Percentiles rank a stretch among this genome's conserved stretches.
Evolutionary conservation across 164 flowering plant species (phyloP).

Genomic region (Kalanchoe fedtschenkoi): DNA sequence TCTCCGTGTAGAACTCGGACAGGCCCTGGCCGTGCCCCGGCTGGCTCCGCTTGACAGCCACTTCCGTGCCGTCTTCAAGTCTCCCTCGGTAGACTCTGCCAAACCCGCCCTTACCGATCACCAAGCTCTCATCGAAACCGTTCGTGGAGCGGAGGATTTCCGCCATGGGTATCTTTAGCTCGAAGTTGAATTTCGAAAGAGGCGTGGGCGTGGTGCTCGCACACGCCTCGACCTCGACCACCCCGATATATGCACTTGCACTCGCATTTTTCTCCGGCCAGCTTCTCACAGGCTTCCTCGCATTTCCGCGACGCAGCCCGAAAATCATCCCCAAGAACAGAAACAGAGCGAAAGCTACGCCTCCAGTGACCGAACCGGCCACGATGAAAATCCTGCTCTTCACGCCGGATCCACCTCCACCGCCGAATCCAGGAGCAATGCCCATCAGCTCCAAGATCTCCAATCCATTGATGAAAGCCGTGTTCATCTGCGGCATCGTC

Average conservation of each 20-base stretch:
- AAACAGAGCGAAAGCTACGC: conserved; percentile 3
- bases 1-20: conserved; percentile 25
- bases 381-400: conserved; percentile 8
- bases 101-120: conserved; percentile 31
- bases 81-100: conserved; percentile 30
- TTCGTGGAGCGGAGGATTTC: conserved; percentile 24
- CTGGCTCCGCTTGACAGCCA: conserved; percentile 30
- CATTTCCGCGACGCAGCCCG: conserved; percentile 11
- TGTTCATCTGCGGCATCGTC: neutral
- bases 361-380: conserved; percentile 17
- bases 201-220: conserved; percentile 11
- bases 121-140: conserved; percentile 15
- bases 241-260: conserved; percentile 16
- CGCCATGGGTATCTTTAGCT: conserved; percentile 16
- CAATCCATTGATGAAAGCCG: conserved; percentile 38
- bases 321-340: conserved; percentile 5
- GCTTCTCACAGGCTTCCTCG: conserved; percentile 8
- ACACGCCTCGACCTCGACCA: conserved; percentile 8
- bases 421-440: neutral
- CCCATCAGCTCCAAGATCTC: conserved; percentile 35
- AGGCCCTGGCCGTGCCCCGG: conserved; percentile 23
- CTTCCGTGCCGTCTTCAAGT: conserved; percentile 15
- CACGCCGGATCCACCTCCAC: neutral
- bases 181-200: conserved; percentile 16
- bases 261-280: conserved; percentile 12